Evolutionary conservation across 2,329 filamentous ascomycete species (phyloP).

Genomic region (Aspergillus flavus): DNA sequence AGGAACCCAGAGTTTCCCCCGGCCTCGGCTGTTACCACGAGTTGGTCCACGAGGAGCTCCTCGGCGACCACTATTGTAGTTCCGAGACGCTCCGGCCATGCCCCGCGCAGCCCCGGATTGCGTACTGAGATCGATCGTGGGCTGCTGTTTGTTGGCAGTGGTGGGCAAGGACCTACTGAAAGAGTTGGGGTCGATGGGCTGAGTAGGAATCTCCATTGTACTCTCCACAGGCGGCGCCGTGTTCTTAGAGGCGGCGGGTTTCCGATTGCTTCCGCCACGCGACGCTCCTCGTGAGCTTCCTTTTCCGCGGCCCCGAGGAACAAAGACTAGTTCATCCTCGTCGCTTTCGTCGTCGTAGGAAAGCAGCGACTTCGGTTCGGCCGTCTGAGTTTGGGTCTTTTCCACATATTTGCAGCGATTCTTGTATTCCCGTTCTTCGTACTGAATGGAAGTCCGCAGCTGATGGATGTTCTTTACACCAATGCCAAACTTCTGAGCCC

Average conservation of each 20-base stretch:
- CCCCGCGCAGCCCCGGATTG: conserved; percentile 39
- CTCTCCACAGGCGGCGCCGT: conserved; percentile 29
- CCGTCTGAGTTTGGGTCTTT: conserved; percentile 46
- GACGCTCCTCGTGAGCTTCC: conserved; percentile 30
- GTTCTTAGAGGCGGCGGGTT: conserved; percentile 27
- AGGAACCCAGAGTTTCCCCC: conserved; percentile 50
- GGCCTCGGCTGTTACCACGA: conserved; percentile 42
- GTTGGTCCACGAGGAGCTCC: conserved; percentile 37
- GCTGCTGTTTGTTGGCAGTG: conserved; percentile 27
- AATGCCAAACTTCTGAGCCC: conserved; percentile 52
- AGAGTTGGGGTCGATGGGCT: conserved; percentile 52
- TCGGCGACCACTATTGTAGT: conserved; percentile 34
- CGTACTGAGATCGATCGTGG: conserved; percentile 34
- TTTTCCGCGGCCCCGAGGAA: conserved; percentile 45
- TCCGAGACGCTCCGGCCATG: conserved; percentile 36
- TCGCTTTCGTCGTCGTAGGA: conserved; percentile 53
- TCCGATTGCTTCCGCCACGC: conserved; percentile 33
- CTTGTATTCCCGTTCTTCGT: conserved; percentile 50
- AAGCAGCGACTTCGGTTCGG: conserved; percentile 47
- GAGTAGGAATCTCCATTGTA: conserved; percentile 47
- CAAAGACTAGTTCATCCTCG: conserved; percentile 52
- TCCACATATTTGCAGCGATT: conserved; percentile 49
- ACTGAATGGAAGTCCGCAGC: conserved; percentile 49
- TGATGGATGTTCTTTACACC: conserved; percentile 52
- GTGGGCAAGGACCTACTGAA: conserved; percentile 45